Evolutionary conservation across 2,329 filamentous ascomycete species (phyloP), one percentile per base, ranked within the genome.

Genomic region (Pseudofabraea citricarpa): DNA sequence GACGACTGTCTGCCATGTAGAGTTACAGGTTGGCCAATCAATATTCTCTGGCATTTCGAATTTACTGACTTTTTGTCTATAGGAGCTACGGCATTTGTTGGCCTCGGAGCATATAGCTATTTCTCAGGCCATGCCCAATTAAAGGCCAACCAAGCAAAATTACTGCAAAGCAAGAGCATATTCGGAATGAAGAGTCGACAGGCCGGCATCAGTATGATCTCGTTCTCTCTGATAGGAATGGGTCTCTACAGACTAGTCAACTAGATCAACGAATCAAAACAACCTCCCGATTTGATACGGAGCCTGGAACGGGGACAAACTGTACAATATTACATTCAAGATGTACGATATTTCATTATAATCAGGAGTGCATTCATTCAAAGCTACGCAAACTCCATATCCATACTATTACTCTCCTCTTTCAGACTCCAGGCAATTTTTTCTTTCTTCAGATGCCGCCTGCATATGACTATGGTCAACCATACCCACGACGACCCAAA

Each of bases 31-130:
- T 18, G 45, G 50, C 33, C 35, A 31, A 46, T 22, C 24, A 6
- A n/a, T 24, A 32, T 24, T 27, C 31, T 40, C 29, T 32, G 19
- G 18, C 19, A 38, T 24, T 20, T 41, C 16, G 16, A 33, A 18
- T 26, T 10, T 29, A 13, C 37, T 41, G 32, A 36, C 41, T 43
- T 31, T 36, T 36, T 27, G 13, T 18, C 10, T 45, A 38, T 54
- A 90, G 87, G 87, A 35, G 83, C 85, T 57, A 75, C 81, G 29
- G 84, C 86, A 1, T 89, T 93, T 51, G 70, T 88, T 44, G 85
- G 84, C 1, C 77, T 91, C 13, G 87, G 81, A 3, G 81, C 74
- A 1, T 93, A 90, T 66, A 90, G 81, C 63, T 90, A 90, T 66
- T 71, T 81, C 48, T 86, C 84, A 3, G 87, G 87, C 45, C 84